Evolutionary conservation across 78 protist genomes (phyloP).

Genomic region (Protostelium mycophagum): DNA sequence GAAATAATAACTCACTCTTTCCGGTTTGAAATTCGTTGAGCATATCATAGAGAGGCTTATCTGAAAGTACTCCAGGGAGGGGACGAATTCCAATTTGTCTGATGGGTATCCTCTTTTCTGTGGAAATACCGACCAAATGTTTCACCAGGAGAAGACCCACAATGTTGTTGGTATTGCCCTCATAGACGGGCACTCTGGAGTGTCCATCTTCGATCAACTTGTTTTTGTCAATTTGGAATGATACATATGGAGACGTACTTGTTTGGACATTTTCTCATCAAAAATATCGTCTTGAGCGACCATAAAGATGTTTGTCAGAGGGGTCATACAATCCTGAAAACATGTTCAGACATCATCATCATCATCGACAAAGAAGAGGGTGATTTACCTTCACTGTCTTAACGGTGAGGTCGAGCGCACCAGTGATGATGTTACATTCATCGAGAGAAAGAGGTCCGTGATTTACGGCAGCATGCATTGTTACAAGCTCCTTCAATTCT

Average conservation of each 20-base stretch:
- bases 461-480: constrained; percentile 12
- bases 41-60: not conserved
- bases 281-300: not conserved
- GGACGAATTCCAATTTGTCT: not conserved
- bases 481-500: constrained; percentile 38
- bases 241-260: not conserved
- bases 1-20: not conserved
- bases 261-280: not conserved
- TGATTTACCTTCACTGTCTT: constrained; percentile 1
- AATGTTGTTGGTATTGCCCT: not conserved
- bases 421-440: constrained; percentile 18
- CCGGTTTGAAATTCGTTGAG: not conserved
- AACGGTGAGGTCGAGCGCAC: constrained; percentile 27
- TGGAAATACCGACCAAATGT: not conserved
- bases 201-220: not conserved
- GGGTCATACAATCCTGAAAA: not conserved
- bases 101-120: not conserved
- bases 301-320: not conserved
- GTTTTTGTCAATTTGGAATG: not conserved
- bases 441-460: constrained; percentile 11
- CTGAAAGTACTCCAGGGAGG: not conserved
- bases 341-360: no score
- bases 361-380: no score
- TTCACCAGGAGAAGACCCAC: not conserved
- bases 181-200: not conserved